Base-by-base conservation (phyloP, 2,329 filamentous ascomycete genomes). In the Sclerotinia spermophila region DNA sequence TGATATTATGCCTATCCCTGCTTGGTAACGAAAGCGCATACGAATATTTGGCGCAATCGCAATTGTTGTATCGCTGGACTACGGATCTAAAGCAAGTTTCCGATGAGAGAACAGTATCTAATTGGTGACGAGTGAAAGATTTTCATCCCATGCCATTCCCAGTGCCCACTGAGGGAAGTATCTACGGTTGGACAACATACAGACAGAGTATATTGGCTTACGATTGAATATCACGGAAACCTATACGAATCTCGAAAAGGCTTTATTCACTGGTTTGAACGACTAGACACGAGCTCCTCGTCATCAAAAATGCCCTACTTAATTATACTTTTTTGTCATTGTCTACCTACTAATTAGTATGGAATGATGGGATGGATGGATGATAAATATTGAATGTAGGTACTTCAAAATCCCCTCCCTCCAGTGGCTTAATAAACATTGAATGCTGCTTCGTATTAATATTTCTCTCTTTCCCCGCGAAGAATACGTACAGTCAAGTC, bases 361-460 rank as follows among this genome's bases (percentile, higher is more conserved):
- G 33, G 38, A 27, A 27, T 35, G 30, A n/a, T n/a, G n/a, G n/a
- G 30, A 60, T 60, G 19, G 60, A 64, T 24, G 40, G 60, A 62
- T 62, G 60, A 44, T 60, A 19, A 60, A 60, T 66, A 38, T 40
- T 40, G 62, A 30, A 40, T 66, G 30, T 44, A 8, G 6, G 21
- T 38, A 8, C 35, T 59, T 59, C 56, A 17, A 11, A 13, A 44
- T 17, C n/a, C 58, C 58, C n/a, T 38, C 58, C 58, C 38, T 61
- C 58, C 38, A 61, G 58, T 61, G 58, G 58, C 58, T 61, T 24
- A 44, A 53, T 42, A 44, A 44, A 44, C 38, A 61, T 61, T 42
- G 58, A 44, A 44, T 44, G 58, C 45, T 44, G 58, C 45, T 55
- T 66, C 44, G 62, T 66, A 51, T 55, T 42, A 55, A 42, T 17